phyloP scores from a whole-genome alignment of 345 rosid species.

The Noccaea caerulescens region DNA sequence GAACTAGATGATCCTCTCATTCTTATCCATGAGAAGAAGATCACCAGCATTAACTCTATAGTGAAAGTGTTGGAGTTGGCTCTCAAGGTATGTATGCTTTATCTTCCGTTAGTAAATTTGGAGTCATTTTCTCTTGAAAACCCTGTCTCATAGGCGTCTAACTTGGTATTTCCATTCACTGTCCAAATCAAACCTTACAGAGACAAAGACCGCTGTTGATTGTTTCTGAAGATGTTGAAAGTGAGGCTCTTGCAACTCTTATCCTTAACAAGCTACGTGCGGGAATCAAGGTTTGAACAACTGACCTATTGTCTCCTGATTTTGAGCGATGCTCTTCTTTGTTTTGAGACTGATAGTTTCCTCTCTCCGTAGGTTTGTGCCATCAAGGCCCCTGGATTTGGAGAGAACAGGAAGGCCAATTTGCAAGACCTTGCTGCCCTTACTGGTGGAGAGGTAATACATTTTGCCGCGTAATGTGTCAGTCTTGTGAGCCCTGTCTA shows the following conservation, averaged over 20 bases:
- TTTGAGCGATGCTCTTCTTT: not conserved
- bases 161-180: not conserved
- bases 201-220: constrained; percentile 86
- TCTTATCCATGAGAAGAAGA: constrained; percentile 93
- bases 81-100: constrained; percentile 61
- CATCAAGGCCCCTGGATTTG: constrained; percentile 97
- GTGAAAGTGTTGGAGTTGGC: constrained; percentile 94
- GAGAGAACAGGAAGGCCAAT: constrained; percentile 88
- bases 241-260: constrained; percentile 91
- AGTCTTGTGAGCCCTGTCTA: not conserved
- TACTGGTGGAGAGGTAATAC: constrained; percentile 74
- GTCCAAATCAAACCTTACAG: constrained; percentile 42
- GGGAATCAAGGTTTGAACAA: constrained; percentile 75
- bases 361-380: constrained; percentile 71
- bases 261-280: constrained; percentile 97
- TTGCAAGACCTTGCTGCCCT: constrained; percentile 88
- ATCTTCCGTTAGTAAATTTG: not conserved
- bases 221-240: constrained; percentile 91
- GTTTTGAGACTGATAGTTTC: not conserved
- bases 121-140: not conserved
- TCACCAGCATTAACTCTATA: constrained; percentile 74
- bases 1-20: constrained; percentile 95
- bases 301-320: not conserved
- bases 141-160: not conserved
- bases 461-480: not conserved